Conservation (phyloP, 2,329 filamentous ascomycete species). For the Dactylonectria macrodidyma region DNA sequence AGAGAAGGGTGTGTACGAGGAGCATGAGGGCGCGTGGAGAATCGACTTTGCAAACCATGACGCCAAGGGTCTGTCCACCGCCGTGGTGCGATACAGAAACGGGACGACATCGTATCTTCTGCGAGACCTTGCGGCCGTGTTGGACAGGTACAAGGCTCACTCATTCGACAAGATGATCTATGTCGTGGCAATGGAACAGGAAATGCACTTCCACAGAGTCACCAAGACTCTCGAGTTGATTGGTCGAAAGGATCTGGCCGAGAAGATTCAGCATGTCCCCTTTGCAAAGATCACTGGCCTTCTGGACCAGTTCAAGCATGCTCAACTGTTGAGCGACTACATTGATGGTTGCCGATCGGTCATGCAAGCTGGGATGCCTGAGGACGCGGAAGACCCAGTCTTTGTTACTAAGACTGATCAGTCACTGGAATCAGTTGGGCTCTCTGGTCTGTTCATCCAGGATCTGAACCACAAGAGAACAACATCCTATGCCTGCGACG, state of each 20-base stretch:
- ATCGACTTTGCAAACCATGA: conserved; percentile 81
- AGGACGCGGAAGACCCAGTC: conserved; percentile 24
- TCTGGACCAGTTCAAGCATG: conserved; percentile 31
- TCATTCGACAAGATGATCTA: conserved; percentile 86
- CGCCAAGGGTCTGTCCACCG: conserved; percentile 79
- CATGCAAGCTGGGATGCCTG: conserved; percentile 6
- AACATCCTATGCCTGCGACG: conserved; percentile 41
- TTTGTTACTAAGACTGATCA: conserved; percentile 33
- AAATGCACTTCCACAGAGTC: conserved; percentile 79
- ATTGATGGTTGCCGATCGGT: conserved; percentile 31
- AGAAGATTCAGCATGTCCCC: conserved; percentile 55
- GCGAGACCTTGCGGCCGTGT: conserved; percentile 79
- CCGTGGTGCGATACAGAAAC: conserved; percentile 73
- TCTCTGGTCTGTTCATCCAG: conserved; percentile 41
- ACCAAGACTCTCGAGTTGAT: conserved; percentile 70
- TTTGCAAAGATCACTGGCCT: conserved; percentile 68
- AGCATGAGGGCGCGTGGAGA: conserved; percentile 76
- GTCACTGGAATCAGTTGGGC: conserved; percentile 27
- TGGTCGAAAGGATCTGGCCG: conserved; percentile 50
- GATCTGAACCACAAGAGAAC: conserved; percentile 47
- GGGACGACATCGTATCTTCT: conserved; percentile 68
- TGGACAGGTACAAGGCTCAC: conserved; percentile 72
- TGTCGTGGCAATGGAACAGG: conserved; percentile 80
- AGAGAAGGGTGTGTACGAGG: conserved; percentile 73
- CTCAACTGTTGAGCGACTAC: conserved; percentile 42